These are phyloP conservation scores for Umbelopsis sp. DNA, from an alignment of 192 early-diverging fungal species.

Conservation along the genomic window DNA sequence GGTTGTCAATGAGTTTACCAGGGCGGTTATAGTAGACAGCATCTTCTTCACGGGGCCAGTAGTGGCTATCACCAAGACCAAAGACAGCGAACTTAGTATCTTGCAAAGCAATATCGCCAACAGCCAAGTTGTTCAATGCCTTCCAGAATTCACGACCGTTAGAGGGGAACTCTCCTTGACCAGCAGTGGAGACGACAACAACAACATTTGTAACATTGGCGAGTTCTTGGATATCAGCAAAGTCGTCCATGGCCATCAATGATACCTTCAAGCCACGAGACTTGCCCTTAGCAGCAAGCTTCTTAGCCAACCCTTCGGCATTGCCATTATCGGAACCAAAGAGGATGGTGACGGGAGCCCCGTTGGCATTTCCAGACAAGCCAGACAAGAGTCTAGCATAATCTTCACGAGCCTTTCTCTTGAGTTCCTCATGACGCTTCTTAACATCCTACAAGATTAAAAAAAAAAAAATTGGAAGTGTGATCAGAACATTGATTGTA, in stretches of 20 bases:
- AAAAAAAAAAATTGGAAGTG: background rate
- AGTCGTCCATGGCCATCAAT: slow-evolving; percentile 83
- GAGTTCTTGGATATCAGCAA: slow-evolving; percentile 75
- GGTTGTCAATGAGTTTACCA: slow-evolving; percentile 83
- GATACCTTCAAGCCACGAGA: slow-evolving; percentile 81
- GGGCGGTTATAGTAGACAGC: slow-evolving; percentile 91
- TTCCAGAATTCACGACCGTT: slow-evolving; percentile 91
- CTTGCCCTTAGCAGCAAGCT: slow-evolving; percentile 79
- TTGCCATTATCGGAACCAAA: slow-evolving; percentile 93
- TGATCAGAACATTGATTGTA: too few species aligned
- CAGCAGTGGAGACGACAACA: slow-evolving; percentile 83
- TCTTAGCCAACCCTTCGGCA: slow-evolving; percentile 81
- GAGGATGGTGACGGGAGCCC: slow-evolving; percentile 80
- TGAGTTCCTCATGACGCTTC: slow-evolving; percentile 63
- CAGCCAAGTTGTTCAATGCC: slow-evolving; percentile 61
- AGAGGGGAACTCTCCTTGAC: slow-evolving; percentile 95
- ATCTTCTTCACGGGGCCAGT: slow-evolving; percentile 94
- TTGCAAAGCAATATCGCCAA: slow-evolving; percentile 58
- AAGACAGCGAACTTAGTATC: slow-evolving; percentile 81
- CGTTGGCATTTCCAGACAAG: slow-evolving; percentile 55
- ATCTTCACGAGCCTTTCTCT: slow-evolving; percentile 65
- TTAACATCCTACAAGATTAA: slow-evolving; percentile 46
- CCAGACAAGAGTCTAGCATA: slow-evolving; percentile 69
- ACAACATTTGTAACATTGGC: slow-evolving; percentile 77
- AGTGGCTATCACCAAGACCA: slow-evolving; percentile 92